Evolutionary conservation across 1,139 yeast species (phyloP).

Genomic region (Schwanniomyces etchellsii): DNA sequence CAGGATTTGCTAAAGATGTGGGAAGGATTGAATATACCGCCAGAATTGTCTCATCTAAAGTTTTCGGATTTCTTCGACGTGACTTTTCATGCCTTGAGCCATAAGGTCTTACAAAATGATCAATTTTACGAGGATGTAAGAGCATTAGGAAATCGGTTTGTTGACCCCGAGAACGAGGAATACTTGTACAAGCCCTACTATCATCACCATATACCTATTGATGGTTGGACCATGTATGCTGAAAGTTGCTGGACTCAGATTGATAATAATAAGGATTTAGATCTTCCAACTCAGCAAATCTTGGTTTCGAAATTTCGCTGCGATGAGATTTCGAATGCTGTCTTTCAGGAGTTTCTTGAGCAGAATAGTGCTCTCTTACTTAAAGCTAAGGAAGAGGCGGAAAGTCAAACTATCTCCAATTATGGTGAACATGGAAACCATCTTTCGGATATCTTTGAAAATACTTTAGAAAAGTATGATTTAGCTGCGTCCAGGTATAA

Average conservation of each 20-base stretch:
- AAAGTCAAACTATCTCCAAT: constrained; percentile 16
- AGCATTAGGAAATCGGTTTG: constrained; percentile 56
- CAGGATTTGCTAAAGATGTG: constrained; percentile 75
- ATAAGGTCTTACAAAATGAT: constrained; percentile 76
- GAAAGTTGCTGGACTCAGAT: constrained; percentile 93
- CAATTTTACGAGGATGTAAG: constrained; percentile 63
- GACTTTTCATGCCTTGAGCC: constrained; percentile 76
- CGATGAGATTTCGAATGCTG: constrained; percentile 67
- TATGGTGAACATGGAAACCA: constrained; percentile 35
- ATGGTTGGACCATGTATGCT: constrained; percentile 94
- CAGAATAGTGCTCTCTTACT: constrained; percentile 11
- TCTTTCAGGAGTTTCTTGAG: constrained; percentile 44
- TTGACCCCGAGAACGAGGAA: constrained; percentile 25
- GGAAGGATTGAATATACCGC: constrained; percentile 72
- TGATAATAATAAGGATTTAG: constrained; percentile 86
- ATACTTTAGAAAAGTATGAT: constrained; percentile 54
- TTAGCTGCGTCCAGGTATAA: constrained; percentile 69
- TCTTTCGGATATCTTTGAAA: constrained; percentile 35
- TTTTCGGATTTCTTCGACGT: constrained; percentile 81
- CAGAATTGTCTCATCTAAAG: constrained; percentile 43
- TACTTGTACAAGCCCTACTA: constrained; percentile 63
- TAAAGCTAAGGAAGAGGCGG: constrained; percentile 7
- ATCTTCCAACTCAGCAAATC: constrained; percentile 93
- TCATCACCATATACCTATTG: constrained; percentile 85
- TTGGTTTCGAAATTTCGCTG: constrained; percentile 92